phyloP scores from a whole-genome alignment of 345 rosid genomes.

The Syzygium jambos region DNA sequence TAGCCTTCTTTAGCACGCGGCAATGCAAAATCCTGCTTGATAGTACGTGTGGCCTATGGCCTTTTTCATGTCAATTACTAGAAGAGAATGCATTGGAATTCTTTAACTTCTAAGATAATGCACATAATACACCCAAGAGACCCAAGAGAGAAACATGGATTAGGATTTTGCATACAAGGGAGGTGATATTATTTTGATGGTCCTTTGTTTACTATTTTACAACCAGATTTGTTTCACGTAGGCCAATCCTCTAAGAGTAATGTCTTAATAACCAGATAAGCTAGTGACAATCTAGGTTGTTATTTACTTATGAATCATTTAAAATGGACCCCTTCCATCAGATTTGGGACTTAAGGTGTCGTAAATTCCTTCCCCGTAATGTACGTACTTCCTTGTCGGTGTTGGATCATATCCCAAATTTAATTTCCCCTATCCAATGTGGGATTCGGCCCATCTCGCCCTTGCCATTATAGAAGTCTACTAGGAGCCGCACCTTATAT shows the following conservation, averaged over 20 bases:
- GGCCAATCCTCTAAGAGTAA: background rate
- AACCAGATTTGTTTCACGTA: background rate
- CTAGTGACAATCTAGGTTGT: background rate
- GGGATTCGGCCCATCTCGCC: background rate
- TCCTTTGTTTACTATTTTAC: background rate
- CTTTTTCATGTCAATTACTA: fast-evolving
- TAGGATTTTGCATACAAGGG: background rate
- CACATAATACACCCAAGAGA: background rate
- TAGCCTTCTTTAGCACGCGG: background rate
- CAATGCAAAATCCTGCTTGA: background rate
- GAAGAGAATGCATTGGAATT: background rate
- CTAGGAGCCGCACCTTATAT: background rate
- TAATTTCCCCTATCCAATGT: background rate
- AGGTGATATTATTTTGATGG: background rate
- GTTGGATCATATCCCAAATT: background rate
- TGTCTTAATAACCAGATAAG: background rate
- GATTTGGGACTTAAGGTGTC: background rate
- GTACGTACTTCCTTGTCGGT: background rate
- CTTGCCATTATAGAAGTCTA: background rate
- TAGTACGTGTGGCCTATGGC: background rate
- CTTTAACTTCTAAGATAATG: background rate
- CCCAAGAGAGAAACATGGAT: background rate
- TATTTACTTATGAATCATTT: background rate
- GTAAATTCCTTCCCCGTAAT: background rate
- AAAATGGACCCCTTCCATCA: fast-evolving